phyloP scores from a whole-genome alignment of 2,329 filamentous ascomycete genomes.

The Cladophialophora carrionii region DNA sequence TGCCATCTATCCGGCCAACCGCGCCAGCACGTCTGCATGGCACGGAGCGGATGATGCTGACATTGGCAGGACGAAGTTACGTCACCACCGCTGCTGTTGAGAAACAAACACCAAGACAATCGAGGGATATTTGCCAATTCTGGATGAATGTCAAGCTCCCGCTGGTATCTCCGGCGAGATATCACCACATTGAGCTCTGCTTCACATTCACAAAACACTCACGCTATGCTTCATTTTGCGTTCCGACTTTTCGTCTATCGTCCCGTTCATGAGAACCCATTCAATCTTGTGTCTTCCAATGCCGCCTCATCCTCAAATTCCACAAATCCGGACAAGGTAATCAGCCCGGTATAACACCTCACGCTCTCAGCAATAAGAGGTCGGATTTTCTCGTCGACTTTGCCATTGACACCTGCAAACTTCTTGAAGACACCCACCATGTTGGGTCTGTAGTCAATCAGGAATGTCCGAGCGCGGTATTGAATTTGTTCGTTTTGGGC shows the following conservation, averaged over 20 bases:
- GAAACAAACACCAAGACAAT: neutral
- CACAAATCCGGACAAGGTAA: constrained; percentile 31
- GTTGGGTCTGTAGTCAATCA: constrained; percentile 78
- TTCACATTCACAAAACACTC: neutral
- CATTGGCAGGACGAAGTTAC: too few species aligned
- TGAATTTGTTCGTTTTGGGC: constrained; percentile 74
- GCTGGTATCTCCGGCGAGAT: neutral
- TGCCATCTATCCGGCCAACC: too few species aligned
- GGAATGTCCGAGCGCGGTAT: constrained; percentile 75
- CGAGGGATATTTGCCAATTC: neutral
- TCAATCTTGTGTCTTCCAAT: constrained; percentile 16
- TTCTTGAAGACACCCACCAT: constrained; percentile 90
- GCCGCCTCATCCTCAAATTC: constrained; percentile 32
- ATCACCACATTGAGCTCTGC: neutral
- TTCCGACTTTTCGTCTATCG: neutral
- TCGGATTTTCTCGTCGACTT: constrained; percentile 38
- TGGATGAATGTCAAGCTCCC: neutral
- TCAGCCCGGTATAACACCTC: constrained; percentile 36
- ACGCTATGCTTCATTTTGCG: neutral
- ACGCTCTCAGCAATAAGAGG: constrained; percentile 34
- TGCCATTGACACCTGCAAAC: constrained; percentile 73
- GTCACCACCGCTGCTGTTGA: too few species aligned
- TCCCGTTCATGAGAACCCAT: constrained; percentile 19
- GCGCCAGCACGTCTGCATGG: too few species aligned
- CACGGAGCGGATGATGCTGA: too few species aligned